phyloP scores from a whole-genome alignment of 306 rosid genomes.

The Dryas alaskensis region DNA sequence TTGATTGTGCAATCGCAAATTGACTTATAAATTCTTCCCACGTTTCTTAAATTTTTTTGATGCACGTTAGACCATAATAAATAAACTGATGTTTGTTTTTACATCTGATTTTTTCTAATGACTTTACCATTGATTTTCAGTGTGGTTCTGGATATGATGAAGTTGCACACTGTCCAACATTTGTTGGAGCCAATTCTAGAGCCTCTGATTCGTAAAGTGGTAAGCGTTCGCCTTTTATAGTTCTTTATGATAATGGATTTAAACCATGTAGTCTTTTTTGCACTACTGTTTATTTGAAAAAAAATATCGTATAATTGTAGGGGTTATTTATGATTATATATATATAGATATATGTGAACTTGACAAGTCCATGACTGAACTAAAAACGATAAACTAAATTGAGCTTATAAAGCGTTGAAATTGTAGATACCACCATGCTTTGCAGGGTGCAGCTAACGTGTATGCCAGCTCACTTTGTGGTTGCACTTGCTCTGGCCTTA shows the following conservation, averaged over 20 bases:
- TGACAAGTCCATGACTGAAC: conserved; percentile 19
- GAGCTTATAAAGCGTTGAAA: conserved; percentile 27
- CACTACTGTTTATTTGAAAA: conserved; percentile 15
- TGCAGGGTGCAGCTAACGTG: conserved; percentile 34
- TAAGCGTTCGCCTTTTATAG: conserved; percentile 28
- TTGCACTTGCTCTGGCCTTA: conserved; percentile 36
- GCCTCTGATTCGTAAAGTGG: conserved; percentile 91
- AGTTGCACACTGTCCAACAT: conserved; percentile 52
- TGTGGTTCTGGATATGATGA: conserved; percentile 71
- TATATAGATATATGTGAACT: conserved; percentile 8
- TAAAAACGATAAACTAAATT: neutral
- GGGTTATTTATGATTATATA: neutral
- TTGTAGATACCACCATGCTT: conserved; percentile 28
- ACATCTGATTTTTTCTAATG: conserved; percentile 22
- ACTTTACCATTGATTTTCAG: conserved; percentile 36
- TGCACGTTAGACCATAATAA: conserved; percentile 1
- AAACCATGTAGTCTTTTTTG: conserved; percentile 6
- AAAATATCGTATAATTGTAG: conserved; percentile 11
- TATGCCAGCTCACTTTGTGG: conserved; percentile 36
- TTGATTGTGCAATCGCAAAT: conserved; percentile 3
- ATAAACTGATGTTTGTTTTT: neutral
- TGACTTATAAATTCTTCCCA: neutral
- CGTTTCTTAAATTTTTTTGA: neutral
- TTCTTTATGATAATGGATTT: conserved; percentile 7
- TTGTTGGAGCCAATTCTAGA: conserved; percentile 72